Evolutionary conservation across 75 land plant species (phyloP).

Genomic region (Selaginella moellendorffii): DNA sequence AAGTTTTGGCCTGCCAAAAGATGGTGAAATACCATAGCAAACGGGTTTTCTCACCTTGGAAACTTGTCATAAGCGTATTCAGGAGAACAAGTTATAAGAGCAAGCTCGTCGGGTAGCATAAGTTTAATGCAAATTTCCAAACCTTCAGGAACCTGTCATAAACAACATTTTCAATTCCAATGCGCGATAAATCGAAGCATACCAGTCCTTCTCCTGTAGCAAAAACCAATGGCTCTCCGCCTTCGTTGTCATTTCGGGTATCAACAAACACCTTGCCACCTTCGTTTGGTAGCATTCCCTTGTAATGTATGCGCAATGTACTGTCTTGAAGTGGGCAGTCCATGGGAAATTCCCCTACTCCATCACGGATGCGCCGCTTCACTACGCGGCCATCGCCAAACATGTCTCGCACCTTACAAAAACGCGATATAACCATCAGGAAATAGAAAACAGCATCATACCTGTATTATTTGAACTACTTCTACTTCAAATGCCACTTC

Average conservation of each 20-base stretch:
- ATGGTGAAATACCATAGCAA: constrained; percentile 22
- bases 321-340: constrained; percentile 99
- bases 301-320: constrained; percentile 18
- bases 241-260: too few species aligned
- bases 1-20: too few species aligned
- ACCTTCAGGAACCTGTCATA: too few species aligned
- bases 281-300: too few species aligned
- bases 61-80: neutral
- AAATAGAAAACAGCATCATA: constrained; percentile 10
- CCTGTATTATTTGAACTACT: constrained; percentile 84
- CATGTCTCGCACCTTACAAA: constrained; percentile 69
- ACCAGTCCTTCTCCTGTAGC: too few species aligned
- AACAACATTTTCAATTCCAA: neutral
- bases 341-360: constrained; percentile 97
- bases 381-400: constrained; percentile 91
- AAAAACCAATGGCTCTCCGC: too few species aligned
- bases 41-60: neutral
- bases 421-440: neutral
- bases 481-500: constrained; percentile 89
- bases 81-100: neutral
- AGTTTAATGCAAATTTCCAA: too few species aligned
- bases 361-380: constrained; percentile 83
- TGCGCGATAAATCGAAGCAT: neutral
- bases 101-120: neutral
- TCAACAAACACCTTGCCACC: too few species aligned